Evolutionary conservation across 768 basidiomycete species (phyloP).

Genomic region (Tylopilus plumbeoviolaceoides): DNA sequence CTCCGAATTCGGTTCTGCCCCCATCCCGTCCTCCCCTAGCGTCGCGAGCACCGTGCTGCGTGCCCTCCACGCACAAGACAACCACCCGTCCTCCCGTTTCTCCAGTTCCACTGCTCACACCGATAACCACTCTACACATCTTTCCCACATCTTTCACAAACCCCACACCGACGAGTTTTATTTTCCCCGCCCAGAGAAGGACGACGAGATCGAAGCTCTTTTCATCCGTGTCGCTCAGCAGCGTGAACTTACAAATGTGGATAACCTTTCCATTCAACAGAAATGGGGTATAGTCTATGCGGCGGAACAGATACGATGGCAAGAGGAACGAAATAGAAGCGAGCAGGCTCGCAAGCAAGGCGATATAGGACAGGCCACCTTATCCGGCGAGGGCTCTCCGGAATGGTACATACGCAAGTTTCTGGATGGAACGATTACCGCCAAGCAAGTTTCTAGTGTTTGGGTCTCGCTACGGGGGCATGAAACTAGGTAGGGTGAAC

Average conservation of each 20-base stretch:
- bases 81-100: conserved; percentile 56
- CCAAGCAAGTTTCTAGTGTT: conserved; percentile 74
- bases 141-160: conserved; percentile 53
- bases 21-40: conserved; percentile 30
- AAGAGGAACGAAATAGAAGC: conserved; percentile 62
- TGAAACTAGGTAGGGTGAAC: conserved; percentile 61
- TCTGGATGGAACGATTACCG: conserved; percentile 78
- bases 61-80: conserved; percentile 54
- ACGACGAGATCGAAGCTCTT: conserved; percentile 73
- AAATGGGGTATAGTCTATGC: conserved; percentile 92
- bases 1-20: conserved; percentile 50
- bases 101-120: conserved; percentile 42
- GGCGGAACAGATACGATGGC: conserved; percentile 77
- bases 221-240: conserved; percentile 76
- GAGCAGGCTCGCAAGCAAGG: conserved; percentile 57
- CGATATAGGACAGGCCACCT: conserved; percentile 51
- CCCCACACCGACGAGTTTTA: conserved; percentile 55
- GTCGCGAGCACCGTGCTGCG: conserved; percentile 39
- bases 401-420: conserved; percentile 94
- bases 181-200: conserved; percentile 72
- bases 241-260: conserved; percentile 60
- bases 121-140: conserved; percentile 38
- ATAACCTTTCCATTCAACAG: conserved; percentile 65
- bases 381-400: conserved; percentile 66
- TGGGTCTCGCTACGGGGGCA: conserved; percentile 75